Evolutionary conservation across 768 basidiomycete species (phyloP), one percentile per base, ranked within the genome.

Genomic region (Suillus occidentalis): DNA sequence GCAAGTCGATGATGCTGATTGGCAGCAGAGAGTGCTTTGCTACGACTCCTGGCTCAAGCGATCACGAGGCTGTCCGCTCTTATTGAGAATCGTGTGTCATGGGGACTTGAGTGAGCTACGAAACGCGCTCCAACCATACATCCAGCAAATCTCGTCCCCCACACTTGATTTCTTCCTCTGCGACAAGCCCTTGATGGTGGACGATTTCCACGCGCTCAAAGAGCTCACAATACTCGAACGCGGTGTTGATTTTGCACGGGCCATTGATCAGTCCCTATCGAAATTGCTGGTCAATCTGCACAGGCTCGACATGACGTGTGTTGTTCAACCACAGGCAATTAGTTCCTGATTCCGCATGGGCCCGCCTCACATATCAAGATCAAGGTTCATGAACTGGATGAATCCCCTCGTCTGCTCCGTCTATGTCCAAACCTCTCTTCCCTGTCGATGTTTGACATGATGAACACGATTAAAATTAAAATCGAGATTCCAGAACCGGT

Each of bases 71-170:
- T 22, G 6, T 22, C 45, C 10, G 3, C 45, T 47, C n/a, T 47
- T n/a, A 12, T 47, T 3, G n/a, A 49, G 6, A 22, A n/a, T 49
- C 12, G 47, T 22, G 12, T 49, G 47, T 22, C 12, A n/a, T n/a
- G 3, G 4, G 6, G 10, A 22, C 4, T 49, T 12, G 47, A 31
- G 4, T 3, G 18, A 28, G 7, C 16, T 40, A 25, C 37, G 14
- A 58, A 25, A 8, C 22, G 63, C 70, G 7, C 43, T 74, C 13
- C 68, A 66, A 18, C 68, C 72, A 6, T 74, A 72, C 34, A 63
- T 53, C 12, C 42, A 60, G 40, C 72, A 63, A 18, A 56, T 58
- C 34, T 28, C 34, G 5, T 58, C 22, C 25, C 57, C 40, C 22
- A 9, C n/a, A 67, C 60, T 67, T 25, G 7, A 60, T 9, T 31